Conservation (phyloP, 2,329 filamentous ascomycete species). For the Harringtonia aguacate region DNA sequence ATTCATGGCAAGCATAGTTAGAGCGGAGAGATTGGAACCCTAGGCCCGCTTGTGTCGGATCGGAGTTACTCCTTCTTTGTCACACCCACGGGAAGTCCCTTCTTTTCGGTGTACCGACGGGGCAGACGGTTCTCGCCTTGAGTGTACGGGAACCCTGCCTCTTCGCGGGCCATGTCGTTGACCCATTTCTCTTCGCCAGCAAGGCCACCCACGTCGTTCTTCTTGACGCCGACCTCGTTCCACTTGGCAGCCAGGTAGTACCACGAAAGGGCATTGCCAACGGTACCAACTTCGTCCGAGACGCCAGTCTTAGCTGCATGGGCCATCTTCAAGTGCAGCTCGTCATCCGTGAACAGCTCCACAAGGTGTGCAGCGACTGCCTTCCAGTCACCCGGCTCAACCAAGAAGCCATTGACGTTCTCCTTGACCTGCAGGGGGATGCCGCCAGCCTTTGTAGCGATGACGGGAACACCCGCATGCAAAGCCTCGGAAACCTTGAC, state of each 20-base stretch:
- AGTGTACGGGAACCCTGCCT: constrained; percentile 47
- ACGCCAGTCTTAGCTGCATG: constrained; percentile 53
- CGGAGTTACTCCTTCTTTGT: too few species aligned
- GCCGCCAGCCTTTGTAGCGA: constrained; percentile 65
- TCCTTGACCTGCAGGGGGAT: constrained; percentile 71
- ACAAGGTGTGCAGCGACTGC: constrained; percentile 58
- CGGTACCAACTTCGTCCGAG: constrained; percentile 72
- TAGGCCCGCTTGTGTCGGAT: too few species aligned
- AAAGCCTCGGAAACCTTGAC: constrained; percentile 79
- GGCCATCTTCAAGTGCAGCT: constrained; percentile 57
- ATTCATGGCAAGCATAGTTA: too few species aligned
- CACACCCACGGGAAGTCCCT: constrained; percentile 3
- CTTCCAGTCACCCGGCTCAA: constrained; percentile 58
- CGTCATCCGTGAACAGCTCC: constrained; percentile 53
- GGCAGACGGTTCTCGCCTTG: constrained; percentile 52
- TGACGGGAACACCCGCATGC: constrained; percentile 69
- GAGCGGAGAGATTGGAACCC: not conserved
- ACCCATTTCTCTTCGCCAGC: constrained; percentile 56
- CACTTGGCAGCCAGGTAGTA: constrained; percentile 65
- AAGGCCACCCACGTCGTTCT: constrained; percentile 29
- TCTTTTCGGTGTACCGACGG: constrained; percentile 26
- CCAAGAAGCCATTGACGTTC: constrained; percentile 61
- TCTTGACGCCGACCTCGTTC: constrained; percentile 39
- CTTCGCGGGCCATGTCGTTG: constrained; percentile 61
- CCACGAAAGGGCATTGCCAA: constrained; percentile 68